Percentiles rank a stretch among this genome's conserved stretches.
Conservation (phyloP, 805 yeast species). For the Myxozyma melibiosi region DNA sequence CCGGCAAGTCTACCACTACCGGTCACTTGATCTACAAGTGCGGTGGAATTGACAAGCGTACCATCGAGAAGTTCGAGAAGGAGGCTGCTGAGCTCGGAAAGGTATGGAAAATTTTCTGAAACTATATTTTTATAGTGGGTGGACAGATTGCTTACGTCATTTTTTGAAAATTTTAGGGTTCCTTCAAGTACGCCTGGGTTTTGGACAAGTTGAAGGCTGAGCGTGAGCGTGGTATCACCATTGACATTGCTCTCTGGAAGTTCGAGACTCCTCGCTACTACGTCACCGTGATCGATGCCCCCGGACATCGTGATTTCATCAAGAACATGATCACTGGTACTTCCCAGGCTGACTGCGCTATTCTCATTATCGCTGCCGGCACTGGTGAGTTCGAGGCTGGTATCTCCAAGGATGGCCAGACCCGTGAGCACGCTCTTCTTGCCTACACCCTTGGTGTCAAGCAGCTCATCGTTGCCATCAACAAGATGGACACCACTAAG, state of each 20-base stretch:
- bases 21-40: constrained; percentile 99
- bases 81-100: constrained; percentile 93
- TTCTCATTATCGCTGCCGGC: constrained; percentile 88
- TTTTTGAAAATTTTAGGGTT: constrained; percentile 57
- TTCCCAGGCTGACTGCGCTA: constrained; percentile 91
- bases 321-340: constrained; percentile 96
- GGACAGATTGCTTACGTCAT: not conserved
- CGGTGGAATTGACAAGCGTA: constrained; percentile 97
- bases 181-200: constrained; percentile 98
- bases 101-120: not conserved
- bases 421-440: constrained; percentile 91
- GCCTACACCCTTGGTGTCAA: constrained; percentile 88
- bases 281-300: constrained; percentile 92
- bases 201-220: constrained; percentile 94
- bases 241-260: constrained; percentile 90
- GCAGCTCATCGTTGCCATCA: constrained; percentile 85
- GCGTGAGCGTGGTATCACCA: constrained; percentile 96
- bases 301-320: constrained; percentile 96
- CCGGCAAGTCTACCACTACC: constrained; percentile 98
- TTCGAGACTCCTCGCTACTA: constrained; percentile 88
- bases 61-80: constrained; percentile 97
- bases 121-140: not conserved
- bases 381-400: constrained; percentile 95
- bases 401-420: constrained; percentile 92
- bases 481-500: constrained; percentile 93